Evolutionary conservation across 108 stramenopile genomes (phyloP), one percentile per base, ranked within the genome.

Genomic region (Skeletonema tropicum): DNA sequence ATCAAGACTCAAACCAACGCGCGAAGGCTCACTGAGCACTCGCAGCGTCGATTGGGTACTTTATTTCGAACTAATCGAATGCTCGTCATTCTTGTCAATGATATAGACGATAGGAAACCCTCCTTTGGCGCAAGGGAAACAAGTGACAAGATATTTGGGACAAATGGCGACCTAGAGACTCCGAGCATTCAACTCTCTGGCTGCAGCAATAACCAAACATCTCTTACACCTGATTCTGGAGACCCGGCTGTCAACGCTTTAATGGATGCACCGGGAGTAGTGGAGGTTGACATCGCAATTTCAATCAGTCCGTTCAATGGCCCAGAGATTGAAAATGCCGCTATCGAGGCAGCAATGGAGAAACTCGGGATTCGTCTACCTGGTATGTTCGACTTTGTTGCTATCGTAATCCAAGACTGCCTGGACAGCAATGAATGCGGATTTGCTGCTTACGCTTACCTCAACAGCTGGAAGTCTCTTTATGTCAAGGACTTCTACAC

Each of bases 121-220:
- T 7, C 57, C 25, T 65, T 39, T 7, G 58, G 59, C 30, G 74
- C 74, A 11, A 3, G n/a, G 0, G 38, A 25, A 26, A 58, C 67
- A 32, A 67, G 66, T 14, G 66, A 75, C 57, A 77, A 77, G 25
- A 64, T 71, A 31, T 71, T 76, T 32, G 70, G 70, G 11, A 71
- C 60, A 6, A 48, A 48, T 25, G 70, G 69, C 25, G 75, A 76
- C 42, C 13, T 17, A 11, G 42, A 29, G 17, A 71, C 68, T 31
- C 59, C 48, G 15, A 64, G 29, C 6, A 19, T 33, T 12, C 57
- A 19, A 12, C 57, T 74, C 29, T 31, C 12, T 21, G 68, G 17
- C 6, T 74, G 74, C 19, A 39, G 57, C 15, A 62, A 60, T 10
- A 70, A 70, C 3, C 21, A 65, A 29, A 30, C 61, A 38, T 32